Percentiles rank a stretch among this genome's conserved stretches.
phyloP scores from a whole-genome alignment of 139 green algal genomes.

The Chlamydomonas sp. region DNA sequence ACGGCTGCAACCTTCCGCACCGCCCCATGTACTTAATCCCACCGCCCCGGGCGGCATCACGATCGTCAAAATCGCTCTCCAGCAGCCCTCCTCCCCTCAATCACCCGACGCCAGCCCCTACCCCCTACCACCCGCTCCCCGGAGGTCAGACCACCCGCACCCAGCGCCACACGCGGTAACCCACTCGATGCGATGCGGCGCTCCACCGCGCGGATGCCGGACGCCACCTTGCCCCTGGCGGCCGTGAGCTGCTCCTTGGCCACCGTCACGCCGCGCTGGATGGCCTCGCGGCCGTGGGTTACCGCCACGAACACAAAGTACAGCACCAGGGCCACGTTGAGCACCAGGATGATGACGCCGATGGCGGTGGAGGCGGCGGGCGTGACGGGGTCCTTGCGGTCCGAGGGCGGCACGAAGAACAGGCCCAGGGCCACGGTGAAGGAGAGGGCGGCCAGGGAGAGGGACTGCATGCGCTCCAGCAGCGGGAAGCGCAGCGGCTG shows the following conservation, averaged over 20 bases:
- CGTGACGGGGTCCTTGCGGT: slow-evolving; percentile 32
- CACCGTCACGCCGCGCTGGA: background rate
- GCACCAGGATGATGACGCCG: slow-evolving; percentile 6
- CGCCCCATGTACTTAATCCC: no score
- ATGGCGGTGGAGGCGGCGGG: background rate
- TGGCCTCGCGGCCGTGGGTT: background rate
- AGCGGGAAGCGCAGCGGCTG: slow-evolving; percentile 15
- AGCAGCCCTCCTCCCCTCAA: no score
- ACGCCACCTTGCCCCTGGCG: background rate
- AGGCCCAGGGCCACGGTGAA: slow-evolving; percentile 29
- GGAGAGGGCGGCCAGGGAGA: slow-evolving; percentile 20
- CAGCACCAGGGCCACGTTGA: slow-evolving; percentile 1
- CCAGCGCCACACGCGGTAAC: no score
- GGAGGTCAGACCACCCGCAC: no score
- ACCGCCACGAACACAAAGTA: slow-evolving; percentile 24
- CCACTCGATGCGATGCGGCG: no score
- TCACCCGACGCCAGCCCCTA: no score
- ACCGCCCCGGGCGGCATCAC: no score
- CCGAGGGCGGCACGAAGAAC: slow-evolving; percentile 27
- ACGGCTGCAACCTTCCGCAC: no score
- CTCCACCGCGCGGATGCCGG: no score
- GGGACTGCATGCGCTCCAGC: slow-evolving; percentile 2
- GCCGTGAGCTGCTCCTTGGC: background rate
- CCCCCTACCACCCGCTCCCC: no score
- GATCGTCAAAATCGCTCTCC: no score